A percentile compares a stretch with the other conserved stretches of the same genome.
phyloP scores from a whole-genome alignment of 179 eudicot genomes.

The Pouteria campechiana region DNA sequence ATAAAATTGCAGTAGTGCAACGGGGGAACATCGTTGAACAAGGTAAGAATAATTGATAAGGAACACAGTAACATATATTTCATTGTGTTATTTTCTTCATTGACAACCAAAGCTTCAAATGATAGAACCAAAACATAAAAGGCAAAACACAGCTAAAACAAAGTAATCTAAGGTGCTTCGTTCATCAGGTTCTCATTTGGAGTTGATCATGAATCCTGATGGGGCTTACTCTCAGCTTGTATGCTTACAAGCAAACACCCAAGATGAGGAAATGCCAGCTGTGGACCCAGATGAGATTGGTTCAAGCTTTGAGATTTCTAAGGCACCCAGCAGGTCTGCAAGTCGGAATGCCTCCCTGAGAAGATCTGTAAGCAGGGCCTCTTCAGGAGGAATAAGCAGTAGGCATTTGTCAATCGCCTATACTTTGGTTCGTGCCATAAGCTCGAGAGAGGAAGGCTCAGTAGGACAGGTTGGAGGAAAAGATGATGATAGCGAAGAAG shows the following conservation, averaged over 20 bases:
- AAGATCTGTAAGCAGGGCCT: neutral
- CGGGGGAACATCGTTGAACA: conserved; percentile 45
- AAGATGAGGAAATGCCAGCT: conserved; percentile 1
- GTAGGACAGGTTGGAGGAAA: conserved; percentile 2
- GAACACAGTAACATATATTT: too few species aligned
- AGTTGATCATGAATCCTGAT: conserved; percentile 4
- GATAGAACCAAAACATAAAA: too few species aligned
- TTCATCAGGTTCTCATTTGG: conserved; percentile 3
- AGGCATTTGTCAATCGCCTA: too few species aligned
- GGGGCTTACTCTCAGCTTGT: conserved; percentile 10
- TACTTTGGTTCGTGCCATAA: conserved; percentile 19
- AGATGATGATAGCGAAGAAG: conserved; percentile 7
- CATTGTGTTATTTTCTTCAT: too few species aligned
- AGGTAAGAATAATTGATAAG: too few species aligned
- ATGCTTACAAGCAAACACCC: conserved; percentile 1
- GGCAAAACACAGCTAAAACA: too few species aligned
- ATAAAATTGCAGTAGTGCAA: conserved; percentile 40
- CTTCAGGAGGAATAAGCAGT: neutral
- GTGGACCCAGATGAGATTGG: neutral
- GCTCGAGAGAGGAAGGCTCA: conserved; percentile 16
- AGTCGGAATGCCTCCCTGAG: neutral
- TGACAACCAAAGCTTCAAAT: too few species aligned
- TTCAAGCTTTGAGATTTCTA: too few species aligned
- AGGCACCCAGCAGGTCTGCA: too few species aligned
- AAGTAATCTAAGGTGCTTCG: too few species aligned